phyloP scores from a whole-genome alignment of 1,139 yeast genomes.

The Arxiozyma telluris region DNA sequence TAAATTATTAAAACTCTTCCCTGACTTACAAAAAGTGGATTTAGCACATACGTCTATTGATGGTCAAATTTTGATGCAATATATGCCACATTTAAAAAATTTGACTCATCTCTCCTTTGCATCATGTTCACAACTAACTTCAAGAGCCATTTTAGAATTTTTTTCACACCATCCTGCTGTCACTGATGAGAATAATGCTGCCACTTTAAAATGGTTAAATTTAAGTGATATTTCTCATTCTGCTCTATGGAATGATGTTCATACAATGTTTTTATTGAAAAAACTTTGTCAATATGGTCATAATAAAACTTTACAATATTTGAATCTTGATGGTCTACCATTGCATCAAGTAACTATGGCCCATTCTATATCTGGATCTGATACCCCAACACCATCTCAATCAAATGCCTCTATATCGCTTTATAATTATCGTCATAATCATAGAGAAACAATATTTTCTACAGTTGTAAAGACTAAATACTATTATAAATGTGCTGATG shows the following conservation, averaged over 20 bases:
- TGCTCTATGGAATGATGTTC: slow-evolving; percentile 52
- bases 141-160: slow-evolving; percentile 64
- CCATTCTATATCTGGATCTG: slow-evolving; percentile 8
- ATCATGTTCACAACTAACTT: slow-evolving; percentile 67
- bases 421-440: not conserved
- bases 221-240: slow-evolving; percentile 67
- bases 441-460: slow-evolving; percentile 4
- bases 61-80: slow-evolving; percentile 40
- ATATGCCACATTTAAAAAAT: slow-evolving; percentile 45
- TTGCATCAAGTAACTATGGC: slow-evolving; percentile 14
- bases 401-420: slow-evolving; percentile 2
- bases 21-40: slow-evolving; percentile 60
- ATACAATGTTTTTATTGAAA: slow-evolving; percentile 48
- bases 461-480: slow-evolving; percentile 16
- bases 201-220: slow-evolving; percentile 62
- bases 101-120: slow-evolving; percentile 73
- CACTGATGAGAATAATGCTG: slow-evolving; percentile 33
- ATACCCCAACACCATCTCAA: slow-evolving; percentile 2
- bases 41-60: slow-evolving; percentile 74
- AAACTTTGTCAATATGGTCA: slow-evolving; percentile 34
- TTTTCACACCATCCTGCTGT: slow-evolving; percentile 68
- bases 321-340: slow-evolving; percentile 73
- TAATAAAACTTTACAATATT: slow-evolving; percentile 35
- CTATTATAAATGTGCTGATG: slow-evolving; percentile 33
- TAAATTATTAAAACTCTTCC: slow-evolving; percentile 49